Percentiles rank a stretch among this genome's conserved stretches.
These are phyloP conservation scores for Rhizopogon rudus DNA, from an alignment of 768 basidiomycete genomes.

Conservation along the genomic window DNA sequence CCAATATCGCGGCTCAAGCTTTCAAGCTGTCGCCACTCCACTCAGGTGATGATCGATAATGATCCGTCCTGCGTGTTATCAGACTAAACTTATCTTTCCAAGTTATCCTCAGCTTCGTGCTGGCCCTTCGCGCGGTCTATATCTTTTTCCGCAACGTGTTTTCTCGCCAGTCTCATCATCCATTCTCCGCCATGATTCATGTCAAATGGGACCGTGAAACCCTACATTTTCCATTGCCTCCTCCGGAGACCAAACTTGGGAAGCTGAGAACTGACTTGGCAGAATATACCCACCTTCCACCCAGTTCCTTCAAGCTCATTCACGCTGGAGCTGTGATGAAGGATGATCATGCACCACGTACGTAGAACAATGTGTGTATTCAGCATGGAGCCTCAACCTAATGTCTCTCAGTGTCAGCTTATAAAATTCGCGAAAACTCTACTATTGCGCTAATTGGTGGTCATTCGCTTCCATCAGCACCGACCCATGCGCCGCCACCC, in stretches of 20 bases:
- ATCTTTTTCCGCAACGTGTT: constrained; percentile 13
- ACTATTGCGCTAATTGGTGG: constrained; percentile 67
- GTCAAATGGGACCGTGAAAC: constrained; percentile 50
- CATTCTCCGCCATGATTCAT: constrained; percentile 30
- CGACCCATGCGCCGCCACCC: constrained; percentile 15
- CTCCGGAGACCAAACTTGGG: constrained; percentile 52
- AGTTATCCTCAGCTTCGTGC: constrained; percentile 31
- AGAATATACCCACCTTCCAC: constrained; percentile 68
- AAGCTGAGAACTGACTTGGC: constrained; percentile 59
- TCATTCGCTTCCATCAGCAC: constrained; percentile 21
- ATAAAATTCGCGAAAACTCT: constrained; percentile 64
- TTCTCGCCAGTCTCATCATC: neutral
- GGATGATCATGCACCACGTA: constrained; percentile 67
- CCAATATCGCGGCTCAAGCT: constrained; percentile 3
- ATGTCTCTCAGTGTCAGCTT: constrained; percentile 55
- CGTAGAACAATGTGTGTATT: constrained; percentile 19
- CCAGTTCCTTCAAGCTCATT: constrained; percentile 76
- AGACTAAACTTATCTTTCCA: constrained; percentile 1
- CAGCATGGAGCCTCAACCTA: neutral
- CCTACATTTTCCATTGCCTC: constrained; percentile 51
- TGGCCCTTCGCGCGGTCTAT: constrained; percentile 22
- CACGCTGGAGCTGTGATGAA: constrained; percentile 89
- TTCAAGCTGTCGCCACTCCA: constrained; percentile 26
- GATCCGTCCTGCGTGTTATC: neutral
- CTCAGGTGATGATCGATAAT: constrained; percentile 13